Evolutionary conservation across 805 yeast genomes (phyloP), one percentile per base, ranked within the genome.

Genomic region (Pichia rugopelliculosa): DNA sequence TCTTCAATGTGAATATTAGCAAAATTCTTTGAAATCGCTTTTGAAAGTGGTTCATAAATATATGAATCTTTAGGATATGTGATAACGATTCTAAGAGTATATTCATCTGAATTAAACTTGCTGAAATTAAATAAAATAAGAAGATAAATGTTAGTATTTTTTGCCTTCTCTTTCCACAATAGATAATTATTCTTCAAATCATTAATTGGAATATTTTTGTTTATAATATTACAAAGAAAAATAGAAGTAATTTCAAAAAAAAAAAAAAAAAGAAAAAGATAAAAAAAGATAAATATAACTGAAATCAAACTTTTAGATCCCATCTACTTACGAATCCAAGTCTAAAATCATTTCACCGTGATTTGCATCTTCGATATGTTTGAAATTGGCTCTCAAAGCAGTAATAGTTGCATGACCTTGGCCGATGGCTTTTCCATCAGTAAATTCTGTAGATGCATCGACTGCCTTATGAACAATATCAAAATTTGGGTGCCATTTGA

Each of bases 401-500:
- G 89, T 81, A 30, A 84, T 81, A 53, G 83, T 67, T 40, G 84
- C 76, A 43, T 75, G 73, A 40, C 85, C 87, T 43, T 76, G 72
- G 49, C 77, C 73, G 20, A 89, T 72, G 4, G 80, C 82, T 66
- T 84, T 75, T 47, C 86, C 89, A 61, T 89, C 96, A 30, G 77
- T 75, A 42, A 79, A 76, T 1, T 62, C 69, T 3, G 66, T 57
- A 18, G 73, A 68, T 13, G 59, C 67, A 18, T 63, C 57, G 13
- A 79, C 76, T 9, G 75, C 72, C 42, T 75, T 68, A 59, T 82
- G 84, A 13, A 85, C 88, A 22, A 72, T 66, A 39, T 74, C 76
- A 65, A 87, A 88, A 60, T 89, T 79, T 0, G 99, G 99, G 39
- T 73, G 72, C 99, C 99, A 91, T 51, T 69, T 70, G 65, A 80